These are phyloP conservation scores for Globisporangium alternatum DNA, from an alignment of 352 stramenopile species.

Conservation along the genomic window DNA sequence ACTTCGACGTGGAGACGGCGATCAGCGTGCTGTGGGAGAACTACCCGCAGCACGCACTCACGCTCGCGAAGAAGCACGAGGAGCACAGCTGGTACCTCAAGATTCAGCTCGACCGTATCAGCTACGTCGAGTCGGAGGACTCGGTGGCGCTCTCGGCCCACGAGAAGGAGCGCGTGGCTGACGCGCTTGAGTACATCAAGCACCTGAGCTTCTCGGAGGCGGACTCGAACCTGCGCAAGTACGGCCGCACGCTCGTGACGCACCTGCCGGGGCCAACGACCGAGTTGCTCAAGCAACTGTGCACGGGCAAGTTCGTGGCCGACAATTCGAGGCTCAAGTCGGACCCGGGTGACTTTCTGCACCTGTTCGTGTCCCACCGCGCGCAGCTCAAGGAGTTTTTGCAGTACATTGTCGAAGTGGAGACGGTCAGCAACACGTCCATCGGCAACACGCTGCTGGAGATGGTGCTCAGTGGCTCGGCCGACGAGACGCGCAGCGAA, in stretches of 20 bases:
- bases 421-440: conserved; percentile 85
- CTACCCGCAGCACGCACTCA: conserved; percentile 89
- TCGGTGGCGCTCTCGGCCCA: conserved; percentile 58
- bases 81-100: conserved; percentile 92
- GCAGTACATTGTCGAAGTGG: conserved; percentile 88
- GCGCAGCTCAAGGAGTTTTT: conserved; percentile 86
- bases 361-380: conserved; percentile 91
- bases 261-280: conserved; percentile 86
- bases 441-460: conserved; percentile 89
- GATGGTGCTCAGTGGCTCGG: conserved; percentile 82
- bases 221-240: conserved; percentile 84
- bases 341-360: conserved; percentile 86
- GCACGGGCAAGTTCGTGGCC: conserved; percentile 79
- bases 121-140: conserved; percentile 80
- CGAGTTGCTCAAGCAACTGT: conserved; percentile 88
- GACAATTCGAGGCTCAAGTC: conserved; percentile 62
- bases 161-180: conserved; percentile 81
- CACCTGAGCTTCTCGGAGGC: conserved; percentile 82
- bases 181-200: conserved; percentile 91
- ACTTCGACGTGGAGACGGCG: conserved; percentile 91
- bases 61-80: conserved; percentile 87
- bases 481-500: conserved; percentile 32
- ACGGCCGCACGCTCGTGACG: conserved; percentile 88
- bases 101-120: conserved; percentile 91
- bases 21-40: conserved; percentile 92